Conservation (phyloP, 2,329 filamentous ascomycete genomes). For the Scytalidium sp. region DNA sequence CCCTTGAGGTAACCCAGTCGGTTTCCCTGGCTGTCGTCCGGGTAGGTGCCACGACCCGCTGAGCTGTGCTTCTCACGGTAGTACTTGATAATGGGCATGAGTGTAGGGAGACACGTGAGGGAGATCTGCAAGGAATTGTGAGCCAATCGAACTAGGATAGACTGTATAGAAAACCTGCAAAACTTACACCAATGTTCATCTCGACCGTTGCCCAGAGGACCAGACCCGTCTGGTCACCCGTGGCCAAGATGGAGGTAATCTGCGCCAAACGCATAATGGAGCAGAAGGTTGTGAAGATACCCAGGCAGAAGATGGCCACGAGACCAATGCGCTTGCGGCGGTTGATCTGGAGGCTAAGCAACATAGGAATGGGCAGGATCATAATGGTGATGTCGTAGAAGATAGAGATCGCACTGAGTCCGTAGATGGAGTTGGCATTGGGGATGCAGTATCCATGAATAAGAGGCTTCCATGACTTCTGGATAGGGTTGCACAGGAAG, state of each 20-base stretch:
- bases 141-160: no score
- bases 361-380: slow-evolving; percentile 26
- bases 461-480: slow-evolving; percentile 1
- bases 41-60: neutral
- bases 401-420: neutral
- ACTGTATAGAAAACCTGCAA: no score
- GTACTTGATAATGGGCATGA: slow-evolving; percentile 7
- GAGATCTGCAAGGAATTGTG: slow-evolving; percentile 8
- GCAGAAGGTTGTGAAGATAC: slow-evolving; percentile 53
- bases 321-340: slow-evolving; percentile 39
- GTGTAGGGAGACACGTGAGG: slow-evolving; percentile 7
- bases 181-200: slow-evolving; percentile 52
- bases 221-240: slow-evolving; percentile 54
- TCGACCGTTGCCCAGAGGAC: slow-evolving; percentile 55
- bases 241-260: slow-evolving; percentile 47
- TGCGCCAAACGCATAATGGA: slow-evolving; percentile 50
- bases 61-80: slow-evolving; percentile 6
- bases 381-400: slow-evolving; percentile 2
- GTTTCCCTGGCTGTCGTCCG: neutral
- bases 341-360: slow-evolving; percentile 34
- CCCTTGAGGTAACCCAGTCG: neutral
- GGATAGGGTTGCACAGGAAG: slow-evolving; percentile 1
- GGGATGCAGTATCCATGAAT: slow-evolving; percentile 1
- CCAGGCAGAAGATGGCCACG: slow-evolving; percentile 44
- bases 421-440: neutral